Evolutionary conservation across 257 asterid genomes (phyloP).

Genomic region (Mitragyna speciosa): DNA sequence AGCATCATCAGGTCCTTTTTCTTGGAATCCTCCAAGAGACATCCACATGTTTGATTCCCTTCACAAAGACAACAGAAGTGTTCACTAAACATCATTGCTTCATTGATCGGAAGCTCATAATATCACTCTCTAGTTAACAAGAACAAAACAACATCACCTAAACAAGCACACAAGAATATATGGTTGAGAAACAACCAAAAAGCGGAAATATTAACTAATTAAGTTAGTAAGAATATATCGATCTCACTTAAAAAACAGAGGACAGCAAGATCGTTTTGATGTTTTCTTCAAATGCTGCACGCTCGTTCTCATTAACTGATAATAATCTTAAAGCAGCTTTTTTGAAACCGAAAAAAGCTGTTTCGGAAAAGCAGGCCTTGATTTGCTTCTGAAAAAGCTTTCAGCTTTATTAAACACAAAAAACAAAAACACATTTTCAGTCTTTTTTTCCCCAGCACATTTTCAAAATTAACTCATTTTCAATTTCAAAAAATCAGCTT

Average conservation of each 20-base stretch:
- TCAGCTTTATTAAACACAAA: too few species aligned
- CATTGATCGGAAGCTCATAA: neutral
- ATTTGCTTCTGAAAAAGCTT: too few species aligned
- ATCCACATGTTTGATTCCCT: conserved; percentile 85
- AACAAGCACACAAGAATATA: too few species aligned
- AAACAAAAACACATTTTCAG: too few species aligned
- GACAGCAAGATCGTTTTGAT: neutral
- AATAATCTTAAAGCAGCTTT: too few species aligned
- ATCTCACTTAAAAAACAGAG: too few species aligned
- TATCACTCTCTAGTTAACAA: neutral
- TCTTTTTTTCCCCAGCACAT: too few species aligned
- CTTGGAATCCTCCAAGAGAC: conserved; percentile 95
- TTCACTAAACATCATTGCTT: conserved; percentile 2
- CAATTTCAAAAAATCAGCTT: too few species aligned
- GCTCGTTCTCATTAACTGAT: too few species aligned
- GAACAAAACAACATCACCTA: neutral
- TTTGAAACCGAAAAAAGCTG: too few species aligned
- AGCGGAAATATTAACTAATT: neutral
- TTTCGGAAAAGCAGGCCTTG: too few species aligned
- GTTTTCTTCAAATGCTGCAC: neutral
- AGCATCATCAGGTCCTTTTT: conserved; percentile 71
- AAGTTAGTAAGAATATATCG: neutral
- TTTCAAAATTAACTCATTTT: too few species aligned
- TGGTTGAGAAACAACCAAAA: neutral
- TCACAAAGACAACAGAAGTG: conserved; percentile 25